Conservation (phyloP, 2,329 filamentous ascomycete species). For the Pseudocercospora pini-densiflorae region DNA sequence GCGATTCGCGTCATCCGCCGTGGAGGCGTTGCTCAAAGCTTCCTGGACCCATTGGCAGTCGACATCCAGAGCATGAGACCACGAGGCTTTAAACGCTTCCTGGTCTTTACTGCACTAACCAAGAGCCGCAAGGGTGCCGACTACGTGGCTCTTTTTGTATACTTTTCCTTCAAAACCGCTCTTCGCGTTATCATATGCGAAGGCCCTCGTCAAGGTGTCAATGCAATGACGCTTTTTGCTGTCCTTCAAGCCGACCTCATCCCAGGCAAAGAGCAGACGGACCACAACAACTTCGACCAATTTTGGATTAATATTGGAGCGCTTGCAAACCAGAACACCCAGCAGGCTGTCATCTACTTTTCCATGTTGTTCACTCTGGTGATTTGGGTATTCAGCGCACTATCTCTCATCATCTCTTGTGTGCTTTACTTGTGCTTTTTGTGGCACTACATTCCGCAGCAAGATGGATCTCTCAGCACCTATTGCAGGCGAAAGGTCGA, state of each 20-base stretch:
- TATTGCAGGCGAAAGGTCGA: slow-evolving; percentile 96
- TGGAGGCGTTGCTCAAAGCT: slow-evolving; percentile 87
- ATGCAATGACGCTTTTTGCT: slow-evolving; percentile 84
- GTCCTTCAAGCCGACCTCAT: slow-evolving; percentile 78
- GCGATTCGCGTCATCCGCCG: slow-evolving; percentile 81
- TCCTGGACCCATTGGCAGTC: slow-evolving; percentile 84
- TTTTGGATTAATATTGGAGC: slow-evolving; percentile 83
- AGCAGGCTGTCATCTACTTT: slow-evolving; percentile 80
- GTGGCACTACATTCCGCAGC: slow-evolving; percentile 85
- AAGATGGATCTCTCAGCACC: slow-evolving; percentile 77
- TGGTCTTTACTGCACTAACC: slow-evolving; percentile 90
- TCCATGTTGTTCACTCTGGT: slow-evolving; percentile 92
- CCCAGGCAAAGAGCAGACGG: slow-evolving; percentile 51
- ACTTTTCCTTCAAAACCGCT: slow-evolving; percentile 84
- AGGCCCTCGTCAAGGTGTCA: slow-evolving; percentile 88
- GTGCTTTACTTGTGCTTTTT: slow-evolving; percentile 87
- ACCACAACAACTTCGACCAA: slow-evolving; percentile 68
- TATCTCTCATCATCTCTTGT: slow-evolving; percentile 73
- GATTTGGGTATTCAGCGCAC: slow-evolving; percentile 81
- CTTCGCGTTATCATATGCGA: slow-evolving; percentile 88
- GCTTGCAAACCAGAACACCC: slow-evolving; percentile 73
- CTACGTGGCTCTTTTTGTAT: slow-evolving; percentile 88
- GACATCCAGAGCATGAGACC: slow-evolving; percentile 82
- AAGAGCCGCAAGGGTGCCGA: slow-evolving; percentile 90
- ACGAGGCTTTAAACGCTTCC: slow-evolving; percentile 83